Percentiles rank a stretch among this genome's conserved stretches.
phyloP scores from a whole-genome alignment of 495 filamentous ascomycete genomes.

The Aspergillus hancockii region DNA sequence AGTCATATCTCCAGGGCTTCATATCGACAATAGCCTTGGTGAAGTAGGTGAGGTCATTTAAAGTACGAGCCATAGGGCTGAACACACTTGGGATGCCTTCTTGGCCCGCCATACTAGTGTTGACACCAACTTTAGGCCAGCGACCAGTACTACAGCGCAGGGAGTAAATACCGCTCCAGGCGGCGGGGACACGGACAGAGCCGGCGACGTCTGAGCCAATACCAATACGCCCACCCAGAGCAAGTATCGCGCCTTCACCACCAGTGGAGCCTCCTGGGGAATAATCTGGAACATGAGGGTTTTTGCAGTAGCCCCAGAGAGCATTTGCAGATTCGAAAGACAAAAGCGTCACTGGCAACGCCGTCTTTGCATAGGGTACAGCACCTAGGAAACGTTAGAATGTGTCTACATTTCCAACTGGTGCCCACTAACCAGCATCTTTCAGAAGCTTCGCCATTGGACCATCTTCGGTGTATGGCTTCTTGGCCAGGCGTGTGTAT shows the following conservation, averaged over 20 bases:
- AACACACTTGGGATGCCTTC: conserved; percentile 90
- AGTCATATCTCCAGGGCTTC: conserved; percentile 91
- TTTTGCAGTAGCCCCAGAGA: conserved; percentile 79
- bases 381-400: conserved; percentile 55
- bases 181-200: conserved; percentile 84
- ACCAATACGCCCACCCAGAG: conserved; percentile 85
- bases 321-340: conserved; percentile 93
- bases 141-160: conserved; percentile 92
- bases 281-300: conserved; percentile 81
- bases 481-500: conserved; percentile 71
- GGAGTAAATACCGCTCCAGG: conserved; percentile 88
- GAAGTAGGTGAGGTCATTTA: conserved; percentile 85
- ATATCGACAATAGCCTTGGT: conserved; percentile 74
- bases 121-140: conserved; percentile 85
- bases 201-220: conserved; percentile 95
- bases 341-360: conserved; percentile 86
- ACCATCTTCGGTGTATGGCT: conserved; percentile 67
- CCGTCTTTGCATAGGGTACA: conserved; percentile 94
- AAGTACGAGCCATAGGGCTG: conserved; percentile 88
- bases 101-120: conserved; percentile 91
- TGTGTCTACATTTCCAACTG: neutral
- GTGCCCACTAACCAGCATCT: conserved; percentile 64
- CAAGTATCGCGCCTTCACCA: conserved; percentile 83
- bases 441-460: conserved; percentile 76
- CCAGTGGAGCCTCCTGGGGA: conserved; percentile 92